Base-by-base conservation (phyloP, 2,329 filamentous ascomycete species). In the Trichoderma aggressivum region DNA sequence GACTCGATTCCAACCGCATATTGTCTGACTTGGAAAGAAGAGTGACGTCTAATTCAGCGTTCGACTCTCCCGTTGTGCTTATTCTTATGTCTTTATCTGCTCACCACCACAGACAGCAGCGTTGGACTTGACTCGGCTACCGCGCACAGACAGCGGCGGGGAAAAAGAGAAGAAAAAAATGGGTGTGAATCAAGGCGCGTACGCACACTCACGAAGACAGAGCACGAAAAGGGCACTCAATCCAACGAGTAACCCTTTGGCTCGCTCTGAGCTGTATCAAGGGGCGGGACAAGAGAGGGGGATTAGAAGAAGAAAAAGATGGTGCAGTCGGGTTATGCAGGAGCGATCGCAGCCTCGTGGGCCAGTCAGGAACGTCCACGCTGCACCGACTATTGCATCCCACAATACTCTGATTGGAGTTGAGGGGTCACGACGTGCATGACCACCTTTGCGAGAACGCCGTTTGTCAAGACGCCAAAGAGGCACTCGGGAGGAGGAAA, bases 1-100 rank as follows among this genome's bases (percentile, higher is more conserved):
- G 77, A 72, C 75, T 74, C 43, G 76, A 77, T 73, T 76, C 75
- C 72, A 78, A 77, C 77, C 78, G 77, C 78, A 80, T 79, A 24
- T 39, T 53, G 60, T 36, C 24, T 47, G 24, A 43, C 32, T 43
- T 53, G 60, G 55, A 30, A n/a, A 47, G 36, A 24, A 61, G 53
- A 43, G 55, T 47, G 58, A n/a, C 36, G 47, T 68, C 21, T 61
- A n/a, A 24, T 32, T 67, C 55, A 24, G 26, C 10, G 30, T 47
- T 55, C 56, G 24, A 14, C 24, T 32, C 43, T 30, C 61, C 50
- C n/a, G 24, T 24, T 47, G 24, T 18, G 26, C 55, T 55, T 30
- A n/a, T n/a, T 24, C 8, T 21, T 32, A 7, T 71, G 28, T 24
- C 55, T 58, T 14, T 39, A 32, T 43, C n/a, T 36, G 16, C 24